These are phyloP conservation scores for Rhinocladiella similis DNA, from an alignment of 2,329 filamentous ascomycete genomes.

Conservation along the genomic window DNA sequence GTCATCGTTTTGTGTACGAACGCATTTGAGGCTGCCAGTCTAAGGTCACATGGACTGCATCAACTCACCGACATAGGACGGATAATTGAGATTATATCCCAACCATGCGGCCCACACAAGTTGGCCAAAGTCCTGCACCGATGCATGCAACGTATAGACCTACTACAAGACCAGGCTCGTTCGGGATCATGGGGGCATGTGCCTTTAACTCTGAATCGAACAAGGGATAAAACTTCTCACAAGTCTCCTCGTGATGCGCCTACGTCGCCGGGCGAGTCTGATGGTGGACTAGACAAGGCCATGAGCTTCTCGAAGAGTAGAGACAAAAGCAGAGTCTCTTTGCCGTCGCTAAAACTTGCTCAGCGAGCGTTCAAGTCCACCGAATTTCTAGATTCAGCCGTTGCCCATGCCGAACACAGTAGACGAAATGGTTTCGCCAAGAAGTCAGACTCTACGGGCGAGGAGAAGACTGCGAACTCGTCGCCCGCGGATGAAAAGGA, in stretches of 20 bases:
- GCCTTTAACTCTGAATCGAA: constrained; percentile 6
- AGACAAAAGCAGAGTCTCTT: not conserved
- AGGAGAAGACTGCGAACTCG: not conserved
- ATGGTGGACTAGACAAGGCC: not conserved
- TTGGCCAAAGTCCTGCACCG: constrained; percentile 37
- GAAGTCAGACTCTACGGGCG: not conserved
- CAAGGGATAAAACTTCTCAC: not conserved
- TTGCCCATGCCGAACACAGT: too few relatives aligned
- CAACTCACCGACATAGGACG: constrained; percentile 30
- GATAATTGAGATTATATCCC: constrained; percentile 40
- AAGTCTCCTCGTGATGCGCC: not conserved
- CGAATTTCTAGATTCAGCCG: too few relatives aligned
- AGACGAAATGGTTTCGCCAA: too few relatives aligned
- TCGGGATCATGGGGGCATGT: constrained; percentile 7
- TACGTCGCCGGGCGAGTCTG: not conserved
- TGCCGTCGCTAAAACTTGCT: not conserved
- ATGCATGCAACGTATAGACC: constrained; percentile 25
- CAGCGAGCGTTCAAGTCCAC: too few relatives aligned
- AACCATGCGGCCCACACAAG: constrained; percentile 44
- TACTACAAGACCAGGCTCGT: constrained; percentile 3
- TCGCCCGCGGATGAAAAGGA: not conserved
- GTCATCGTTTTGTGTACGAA: constrained; percentile 41
- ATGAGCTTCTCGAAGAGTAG: not conserved
- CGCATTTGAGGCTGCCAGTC: constrained; percentile 36
- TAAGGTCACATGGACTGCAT: constrained; percentile 32